Evolutionary conservation across 179 eudicot genomes (phyloP).

Genomic region (Beta lomatogona): DNA sequence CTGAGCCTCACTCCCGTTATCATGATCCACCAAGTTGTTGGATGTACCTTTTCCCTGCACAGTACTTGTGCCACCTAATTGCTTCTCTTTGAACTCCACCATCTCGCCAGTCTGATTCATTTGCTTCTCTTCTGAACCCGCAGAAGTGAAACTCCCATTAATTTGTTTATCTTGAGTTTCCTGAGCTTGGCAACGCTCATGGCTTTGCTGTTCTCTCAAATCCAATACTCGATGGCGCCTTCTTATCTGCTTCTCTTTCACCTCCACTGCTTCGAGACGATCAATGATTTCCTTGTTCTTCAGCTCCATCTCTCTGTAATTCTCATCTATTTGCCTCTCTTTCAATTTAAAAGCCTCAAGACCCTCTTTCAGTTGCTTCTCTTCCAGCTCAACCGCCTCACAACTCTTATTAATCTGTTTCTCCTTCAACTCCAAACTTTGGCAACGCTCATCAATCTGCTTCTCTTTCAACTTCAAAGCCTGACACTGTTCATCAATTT

Average conservation of each 20-base stretch:
- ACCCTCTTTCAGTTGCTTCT: neutral
- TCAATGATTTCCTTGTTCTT: slow-evolving; percentile 2
- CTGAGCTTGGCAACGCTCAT: neutral
- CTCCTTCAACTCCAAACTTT: slow-evolving; percentile 1
- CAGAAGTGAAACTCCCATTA: neutral
- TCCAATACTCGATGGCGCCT: neutral
- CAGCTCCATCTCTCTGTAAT: neutral
- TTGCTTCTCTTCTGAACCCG: slow-evolving; percentile 12
- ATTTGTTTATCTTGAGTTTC: slow-evolving; percentile 9
- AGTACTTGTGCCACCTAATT: slow-evolving; percentile 9
- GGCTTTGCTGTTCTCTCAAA: neutral
- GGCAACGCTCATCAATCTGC: neutral
- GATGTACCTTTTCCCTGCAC: slow-evolving; percentile 19
- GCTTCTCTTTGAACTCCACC: slow-evolving; percentile 18
- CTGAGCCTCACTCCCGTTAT: neutral
- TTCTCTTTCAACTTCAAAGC: slow-evolving; percentile 1
- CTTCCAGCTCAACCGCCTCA: neutral
- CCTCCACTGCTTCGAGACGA: neutral
- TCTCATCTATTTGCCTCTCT: neutral
- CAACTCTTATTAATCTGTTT: neutral
- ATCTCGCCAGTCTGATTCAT: slow-evolving; percentile 3
- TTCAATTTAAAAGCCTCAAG: neutral
- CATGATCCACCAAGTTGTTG: neutral
- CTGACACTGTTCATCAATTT: neutral
- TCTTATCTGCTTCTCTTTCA: slow-evolving; percentile 13